Base-by-base conservation (phyloP, 1,139 yeast genomes). In the Hyphopichia wangnamkhiaoensis region DNA sequence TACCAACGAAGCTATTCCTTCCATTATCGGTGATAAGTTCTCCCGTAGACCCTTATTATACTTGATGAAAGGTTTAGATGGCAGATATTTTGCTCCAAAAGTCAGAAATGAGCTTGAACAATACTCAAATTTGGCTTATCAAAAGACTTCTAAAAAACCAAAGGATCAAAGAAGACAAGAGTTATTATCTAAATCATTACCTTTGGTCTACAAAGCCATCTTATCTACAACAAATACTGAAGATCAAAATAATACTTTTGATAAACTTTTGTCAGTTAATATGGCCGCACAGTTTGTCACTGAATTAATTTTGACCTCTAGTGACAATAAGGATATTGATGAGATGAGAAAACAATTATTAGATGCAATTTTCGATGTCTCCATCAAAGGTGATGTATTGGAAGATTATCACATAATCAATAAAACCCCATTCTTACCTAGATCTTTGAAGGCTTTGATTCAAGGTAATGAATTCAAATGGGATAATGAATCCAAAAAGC, bases 1-100 rank as follows among this genome's bases (percentile, higher is more conserved):
- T 49, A 71, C 76, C 34, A 63, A 72, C 33, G 84, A 80, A 37
- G 57, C 66, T 28, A 68, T 89, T 51, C 74, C 77, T 9, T 80
- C 77, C 35, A 65, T 89, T 31, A 68, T 86, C 31, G 71, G 73
- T 38, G 85, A 86, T 50, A 89, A 90, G 59, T 85, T 76, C 56
- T 89, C 93, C 29, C 80, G 98, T 68, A 81, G 96, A 62, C 96
- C 98, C 29, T 80, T 91, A 56, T 65, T 93, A 43, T 91, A 89
- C 61, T 68, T 91, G 44, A 71, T 91, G 47, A 76, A 82, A 45
- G 96, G 95, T 3, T 73, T 86, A 44, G 87, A 84, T 52, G 88
- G 91, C 24, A 84, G 86, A 56, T 91, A 84, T 62, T 91, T 93
- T 63, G 77, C 87, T 25, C 95, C 95, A 38, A 59, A 71, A 17